Percentiles rank a stretch among this genome's conserved stretches.
phyloP scores from a whole-genome alignment of 2,329 filamentous ascomycete genomes.

The Colletotrichum cereale region DNA sequence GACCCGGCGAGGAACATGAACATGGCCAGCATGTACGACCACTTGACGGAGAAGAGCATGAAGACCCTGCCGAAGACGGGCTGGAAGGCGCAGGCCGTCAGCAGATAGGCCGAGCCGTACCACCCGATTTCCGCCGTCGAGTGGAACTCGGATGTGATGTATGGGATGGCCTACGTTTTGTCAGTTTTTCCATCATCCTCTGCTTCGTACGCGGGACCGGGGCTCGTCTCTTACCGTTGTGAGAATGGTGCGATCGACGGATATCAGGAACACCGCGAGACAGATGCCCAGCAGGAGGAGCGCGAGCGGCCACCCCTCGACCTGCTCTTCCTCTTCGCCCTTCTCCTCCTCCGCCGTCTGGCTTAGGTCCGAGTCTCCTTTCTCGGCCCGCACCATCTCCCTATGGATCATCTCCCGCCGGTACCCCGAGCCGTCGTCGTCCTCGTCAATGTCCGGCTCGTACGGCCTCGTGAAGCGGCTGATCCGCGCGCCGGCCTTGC shows the following conservation, averaged over 20 bases:
- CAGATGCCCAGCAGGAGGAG: slow-evolving; percentile 28
- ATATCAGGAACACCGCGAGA: slow-evolving; percentile 31
- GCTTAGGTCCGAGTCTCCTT: neutral
- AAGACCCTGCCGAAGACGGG: slow-evolving; percentile 47
- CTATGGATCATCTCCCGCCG: neutral
- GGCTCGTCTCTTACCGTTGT: slow-evolving; percentile 18
- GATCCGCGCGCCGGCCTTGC: slow-evolving; percentile 33
- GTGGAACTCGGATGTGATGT: slow-evolving; percentile 55
- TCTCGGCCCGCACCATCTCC: slow-evolving; percentile 5
- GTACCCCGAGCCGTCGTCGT: slow-evolving; percentile 22
- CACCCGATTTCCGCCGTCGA: slow-evolving; percentile 58
- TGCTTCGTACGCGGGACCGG: neutral
- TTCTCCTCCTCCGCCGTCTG: neutral
- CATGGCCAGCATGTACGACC: slow-evolving; percentile 43
- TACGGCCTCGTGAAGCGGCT: slow-evolving; percentile 35
- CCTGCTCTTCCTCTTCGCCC: neutral
- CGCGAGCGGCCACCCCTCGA: slow-evolving; percentile 28
- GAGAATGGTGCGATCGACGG: slow-evolving; percentile 27
- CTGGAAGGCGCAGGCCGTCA: slow-evolving; percentile 47
- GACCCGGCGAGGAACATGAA: slow-evolving; percentile 31
- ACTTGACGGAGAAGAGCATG: slow-evolving; percentile 54
- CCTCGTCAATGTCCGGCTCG: slow-evolving; percentile 31
- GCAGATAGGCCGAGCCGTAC: slow-evolving; percentile 60
- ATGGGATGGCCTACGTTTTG: slow-evolving; percentile 51
- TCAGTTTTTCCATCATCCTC: neutral